Base-by-base conservation (phyloP, 139 green algal species). In the Spirogloea muscicola region DNA sequence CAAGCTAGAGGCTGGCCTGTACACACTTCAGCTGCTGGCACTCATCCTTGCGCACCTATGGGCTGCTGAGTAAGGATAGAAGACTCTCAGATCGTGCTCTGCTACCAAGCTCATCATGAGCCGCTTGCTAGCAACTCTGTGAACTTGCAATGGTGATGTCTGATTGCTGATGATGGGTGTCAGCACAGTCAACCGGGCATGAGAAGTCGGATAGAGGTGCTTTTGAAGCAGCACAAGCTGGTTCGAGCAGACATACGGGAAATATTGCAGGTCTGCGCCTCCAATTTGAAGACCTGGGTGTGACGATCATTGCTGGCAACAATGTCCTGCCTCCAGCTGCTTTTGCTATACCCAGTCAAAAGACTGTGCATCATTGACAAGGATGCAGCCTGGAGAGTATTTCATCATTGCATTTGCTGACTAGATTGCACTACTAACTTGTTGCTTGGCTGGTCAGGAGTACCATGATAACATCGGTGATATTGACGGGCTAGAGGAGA, bases 401-500 rank as follows among this genome's bases (percentile, higher is more conserved):
- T n/a, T n/a, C n/a, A n/a, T n/a, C n/a, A n/a, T n/a, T n/a, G n/a
- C n/a, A n/a, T n/a, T n/a, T n/a, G n/a, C n/a, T n/a, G n/a, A n/a
- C n/a, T n/a, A n/a, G n/a, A n/a, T n/a, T n/a, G n/a, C n/a, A n/a
- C n/a, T n/a, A n/a, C n/a, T n/a, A n/a, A n/a, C n/a, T n/a, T n/a
- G n/a, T n/a, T n/a, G n/a, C n/a, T n/a, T n/a, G n/a, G n/a, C 25
- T 21, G 5, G 42, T 38, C 65, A 76, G 46, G 71, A 79, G 43
- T 79, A 79, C 31, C 42, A 68, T 21, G 64, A 79, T 1, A 79
- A 79, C 60, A 80, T 79, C 4, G 71, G 71, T 0, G 71, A 79
- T 62, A 9, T 74, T 18, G 71, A 80, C 36, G 71, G 71, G 18
- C 21, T 46, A 13, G 63, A 79, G 27, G 71, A 79, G 63, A 46